Base-by-base conservation (phyloP, 345 rosid genomes). In the Aquilaria malaccensis region DNA sequence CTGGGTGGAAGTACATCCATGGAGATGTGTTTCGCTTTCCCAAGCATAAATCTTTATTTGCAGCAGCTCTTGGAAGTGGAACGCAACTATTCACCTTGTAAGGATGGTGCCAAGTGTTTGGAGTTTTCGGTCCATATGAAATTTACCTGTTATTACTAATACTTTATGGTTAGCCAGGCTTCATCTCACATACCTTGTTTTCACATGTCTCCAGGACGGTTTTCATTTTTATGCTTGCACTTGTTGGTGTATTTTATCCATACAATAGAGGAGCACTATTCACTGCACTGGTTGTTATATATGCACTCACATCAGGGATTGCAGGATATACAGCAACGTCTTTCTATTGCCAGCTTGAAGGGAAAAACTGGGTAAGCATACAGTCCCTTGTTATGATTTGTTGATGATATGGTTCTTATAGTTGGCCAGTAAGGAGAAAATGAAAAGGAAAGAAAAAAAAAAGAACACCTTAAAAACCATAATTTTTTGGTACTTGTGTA, bases 271-370 rank as follows among this genome's bases (percentile, higher is more conserved):
- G 86, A 52, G 75, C 82, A 52, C 66, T 82, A 32, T 79, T 82
- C 51, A 79, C 84, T 11, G 86, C 86, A 13, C 66, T 82, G 71
- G 86, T 82, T 33, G 84, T 82, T 62, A 77, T 82, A 48, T 82
- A 82, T 73, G 86, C 86, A 12, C 86, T 82, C 4, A 82, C 84
- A 48, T 80, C 87, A 13, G 84, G 84, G 30, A 77, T 82, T 67
- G 82, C 84, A 0, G 87, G 87, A 49, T 82, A 79, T 59, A 77
- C 80, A 49, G 71, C 87, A 30, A 60, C 87, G 45, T 77, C 84
- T 65, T 79, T 75, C 70, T 82, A 77, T 60, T 75, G 79, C 37
- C 87, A 82, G 53, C 80, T 79, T 30, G 80, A 79, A 82, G 87
- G 82, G 75, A 74, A 62, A 50, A 77, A 77, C 43, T 79, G 84